Base-by-base conservation (phyloP, 371 early-diverging fungal genomes). In the Sporodiniella umbellata region DNA sequence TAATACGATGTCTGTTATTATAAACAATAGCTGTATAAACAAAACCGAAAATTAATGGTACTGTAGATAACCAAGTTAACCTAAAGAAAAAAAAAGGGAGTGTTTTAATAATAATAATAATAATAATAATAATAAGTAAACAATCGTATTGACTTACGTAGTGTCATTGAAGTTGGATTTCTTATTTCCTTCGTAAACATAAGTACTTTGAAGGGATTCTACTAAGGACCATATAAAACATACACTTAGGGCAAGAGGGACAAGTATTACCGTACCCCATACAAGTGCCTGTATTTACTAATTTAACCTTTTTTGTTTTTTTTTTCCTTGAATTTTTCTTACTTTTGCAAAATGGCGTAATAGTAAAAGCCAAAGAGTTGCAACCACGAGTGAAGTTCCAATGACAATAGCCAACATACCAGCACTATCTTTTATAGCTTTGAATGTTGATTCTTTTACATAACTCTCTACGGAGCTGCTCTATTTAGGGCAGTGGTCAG, bases 211-310 rank as follows among this genome's bases (percentile, higher is more conserved):
- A 19, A 78, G 68, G 33, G 80, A 79, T 42, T 78, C 78, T 7
- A 70, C 65, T 6, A 75, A 15, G 3, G 70, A 68, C 85, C 79
- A 85, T 30, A 78, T 57, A 68, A 86, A 86, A 30, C 81, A 58
- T 5, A 50, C 72, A 17, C 81, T 43, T 8, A 81, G 64, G 4
- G 75, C 48, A 1, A 75, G 44, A 1, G 88, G 88, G 1, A 86
- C 78, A 18, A 70, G 54, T 5, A 77, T 38, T 6, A 86, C 74
- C 1, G 84, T 83, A 4, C 70, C 68, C 81, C 84, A 83, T 2
- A 88, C 84, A 44, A 88, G 69, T 2, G 71, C 74, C 85, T 83
- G 48, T 2, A 22, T 5, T 24, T 4, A 30, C n/a, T 5, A 17
- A 26, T 2, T 42, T 37, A 14, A 0, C 18, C 24, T 18, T 19